A percentile compares a stretch with the other conserved stretches of the same genome.
These are phyloP conservation scores for Atkinsonella texensis DNA, from an alignment of 2,329 filamentous ascomycete genomes.

Conservation along the genomic window DNA sequence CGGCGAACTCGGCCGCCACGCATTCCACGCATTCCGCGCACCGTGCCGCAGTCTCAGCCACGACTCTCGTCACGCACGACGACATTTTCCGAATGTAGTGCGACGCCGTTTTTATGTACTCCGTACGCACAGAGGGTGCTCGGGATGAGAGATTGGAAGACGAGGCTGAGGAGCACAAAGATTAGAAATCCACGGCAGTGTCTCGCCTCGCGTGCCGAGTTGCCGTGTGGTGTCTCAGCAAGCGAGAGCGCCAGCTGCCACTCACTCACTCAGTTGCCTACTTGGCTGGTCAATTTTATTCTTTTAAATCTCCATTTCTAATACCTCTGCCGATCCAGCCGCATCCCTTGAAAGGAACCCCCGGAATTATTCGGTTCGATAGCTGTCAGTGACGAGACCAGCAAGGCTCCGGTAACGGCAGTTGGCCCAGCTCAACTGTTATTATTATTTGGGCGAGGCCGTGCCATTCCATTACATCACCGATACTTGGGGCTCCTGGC, in stretches of 20 bases:
- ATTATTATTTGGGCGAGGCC: neutral
- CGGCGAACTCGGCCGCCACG: neutral
- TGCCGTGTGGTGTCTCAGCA: conserved; percentile 2
- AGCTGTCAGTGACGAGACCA: no score
- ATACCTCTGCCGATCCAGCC: neutral
- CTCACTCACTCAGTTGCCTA: no score
- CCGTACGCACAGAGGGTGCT: neutral
- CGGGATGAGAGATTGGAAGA: neutral
- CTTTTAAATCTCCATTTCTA: neutral
- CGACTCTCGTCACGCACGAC: neutral
- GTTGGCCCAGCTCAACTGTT: neutral
- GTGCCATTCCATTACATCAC: no score
- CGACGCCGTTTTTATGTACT: neutral
- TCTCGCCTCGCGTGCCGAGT: neutral
- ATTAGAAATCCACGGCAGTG: neutral
- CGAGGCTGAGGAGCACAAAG: neutral
- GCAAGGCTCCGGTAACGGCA: no score
- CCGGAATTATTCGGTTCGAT: neutral
- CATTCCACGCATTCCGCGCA: neutral
- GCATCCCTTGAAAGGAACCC: neutral
- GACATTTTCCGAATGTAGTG: neutral
- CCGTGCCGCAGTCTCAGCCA: neutral
- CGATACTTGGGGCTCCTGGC: no score
- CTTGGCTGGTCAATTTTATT: no score
- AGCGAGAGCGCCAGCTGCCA: neutral